A percentile compares a stretch with the other conserved stretches of the same genome.
Evolutionary conservation across 1,284 basidiomycete genomes (phyloP).

Genomic region (Rhodotorula glutinis): DNA sequence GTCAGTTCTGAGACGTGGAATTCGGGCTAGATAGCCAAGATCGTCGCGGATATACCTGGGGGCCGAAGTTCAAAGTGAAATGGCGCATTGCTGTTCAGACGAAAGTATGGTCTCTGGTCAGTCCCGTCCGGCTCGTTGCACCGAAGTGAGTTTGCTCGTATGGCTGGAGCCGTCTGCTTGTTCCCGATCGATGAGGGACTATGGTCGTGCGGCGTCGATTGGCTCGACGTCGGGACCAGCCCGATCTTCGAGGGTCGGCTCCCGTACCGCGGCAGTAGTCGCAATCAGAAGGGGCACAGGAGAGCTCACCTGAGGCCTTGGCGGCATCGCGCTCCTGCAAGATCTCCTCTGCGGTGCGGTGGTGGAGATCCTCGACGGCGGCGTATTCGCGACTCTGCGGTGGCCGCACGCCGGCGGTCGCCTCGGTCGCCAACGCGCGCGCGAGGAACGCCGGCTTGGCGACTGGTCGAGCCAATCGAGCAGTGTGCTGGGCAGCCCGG

Average conservation of each 20-base stretch:
- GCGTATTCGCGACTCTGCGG: slow-evolving; percentile 32
- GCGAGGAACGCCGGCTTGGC: not conserved
- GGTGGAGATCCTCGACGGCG: slow-evolving; percentile 58
- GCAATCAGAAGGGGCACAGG: not conserved
- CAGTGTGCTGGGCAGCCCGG: not conserved
- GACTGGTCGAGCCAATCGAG: not conserved
- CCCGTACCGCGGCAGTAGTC: not conserved
- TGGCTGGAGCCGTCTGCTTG: too few relatives aligned
- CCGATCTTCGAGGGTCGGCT: not conserved
- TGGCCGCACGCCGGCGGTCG: not conserved
- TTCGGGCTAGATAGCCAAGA: too few relatives aligned
- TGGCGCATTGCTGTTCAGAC: slow-evolving; percentile 15
- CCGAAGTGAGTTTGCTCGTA: too few relatives aligned
- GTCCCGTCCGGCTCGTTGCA: too few relatives aligned
- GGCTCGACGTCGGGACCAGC: too few relatives aligned
- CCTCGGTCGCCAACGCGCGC: slow-evolving; percentile 26
- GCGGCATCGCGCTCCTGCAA: slow-evolving; percentile 68
- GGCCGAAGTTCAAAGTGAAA: slow-evolving; percentile 47
- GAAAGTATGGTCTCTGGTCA: not conserved
- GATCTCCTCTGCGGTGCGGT: slow-evolving; percentile 70
- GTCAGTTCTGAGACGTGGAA: too few relatives aligned
- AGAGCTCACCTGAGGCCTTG: slow-evolving; percentile 68
- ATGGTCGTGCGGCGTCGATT: too few relatives aligned
- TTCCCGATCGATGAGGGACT: too few relatives aligned
- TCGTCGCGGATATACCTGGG: slow-evolving; percentile 51